These are phyloP conservation scores for Papilionanthe hybrid DNA, from an alignment of 116 monocot genomes.

Conservation along the genomic window DNA sequence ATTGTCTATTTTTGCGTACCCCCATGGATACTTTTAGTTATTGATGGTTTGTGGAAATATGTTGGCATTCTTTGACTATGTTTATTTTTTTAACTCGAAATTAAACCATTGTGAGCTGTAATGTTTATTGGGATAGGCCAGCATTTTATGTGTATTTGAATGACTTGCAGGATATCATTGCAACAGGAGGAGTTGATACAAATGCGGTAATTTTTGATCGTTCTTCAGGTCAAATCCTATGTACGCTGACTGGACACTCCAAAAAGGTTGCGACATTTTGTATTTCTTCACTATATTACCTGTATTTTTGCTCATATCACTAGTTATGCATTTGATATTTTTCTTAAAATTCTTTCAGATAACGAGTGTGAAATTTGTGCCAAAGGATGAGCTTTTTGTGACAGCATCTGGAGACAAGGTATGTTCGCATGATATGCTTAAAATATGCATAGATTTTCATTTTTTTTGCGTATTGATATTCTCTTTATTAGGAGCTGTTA, in stretches of 20 bases:
- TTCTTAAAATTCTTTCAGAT: constrained; percentile 32
- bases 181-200: constrained; percentile 82
- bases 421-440: constrained; percentile 10
- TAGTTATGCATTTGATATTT: not conserved
- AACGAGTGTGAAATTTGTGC: constrained; percentile 91
- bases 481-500: not conserved
- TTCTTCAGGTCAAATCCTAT: constrained; percentile 78
- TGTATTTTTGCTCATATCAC: not conserved
- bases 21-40: not conserved
- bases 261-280: constrained; percentile 65
- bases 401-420: constrained; percentile 97
- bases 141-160: not conserved
- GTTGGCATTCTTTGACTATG: not conserved
- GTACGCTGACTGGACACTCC: constrained; percentile 84
- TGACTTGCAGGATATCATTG: constrained; percentile 79
- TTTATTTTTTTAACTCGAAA: not conserved
- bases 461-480: not conserved
- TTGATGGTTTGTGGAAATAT: not conserved
- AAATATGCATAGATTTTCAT: not conserved
- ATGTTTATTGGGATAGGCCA: not conserved
- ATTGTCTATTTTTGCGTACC: not conserved
- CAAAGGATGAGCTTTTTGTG: constrained; percentile 72
- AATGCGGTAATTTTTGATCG: constrained; percentile 91
- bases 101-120: not conserved
- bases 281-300: not conserved